Conservation (phyloP, 768 basidiomycete genomes). For the Lyophyllum shimeji region DNA sequence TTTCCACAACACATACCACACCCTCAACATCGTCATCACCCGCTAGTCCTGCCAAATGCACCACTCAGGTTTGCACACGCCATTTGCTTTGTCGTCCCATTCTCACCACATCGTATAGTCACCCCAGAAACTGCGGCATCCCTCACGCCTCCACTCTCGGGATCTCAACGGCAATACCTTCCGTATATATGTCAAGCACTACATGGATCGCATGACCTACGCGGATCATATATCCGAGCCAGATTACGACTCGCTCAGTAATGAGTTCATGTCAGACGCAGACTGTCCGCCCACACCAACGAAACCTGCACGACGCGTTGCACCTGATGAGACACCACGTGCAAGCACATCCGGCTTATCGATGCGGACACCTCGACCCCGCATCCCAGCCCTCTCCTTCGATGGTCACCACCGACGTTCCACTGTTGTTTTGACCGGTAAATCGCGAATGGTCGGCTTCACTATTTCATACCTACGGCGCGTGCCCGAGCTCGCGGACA, state of each 20-base stretch:
- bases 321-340: constrained; percentile 24
- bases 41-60: constrained; percentile 29
- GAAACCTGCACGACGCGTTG: constrained; percentile 2
- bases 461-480: constrained; percentile 76
- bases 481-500: constrained; percentile 66
- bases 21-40: constrained; percentile 14
- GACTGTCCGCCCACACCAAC: constrained; percentile 9
- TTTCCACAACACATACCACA: constrained; percentile 14
- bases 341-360: constrained; percentile 8
- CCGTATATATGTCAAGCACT: constrained; percentile 75
- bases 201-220: constrained; percentile 60
- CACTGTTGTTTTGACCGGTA: neutral
- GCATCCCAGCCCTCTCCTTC: constrained; percentile 11
- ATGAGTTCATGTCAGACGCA: neutral
- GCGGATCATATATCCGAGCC: constrained; percentile 4
- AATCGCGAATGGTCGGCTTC: constrained; percentile 43
- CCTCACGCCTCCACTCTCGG: constrained; percentile 61
- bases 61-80: constrained; percentile 3
- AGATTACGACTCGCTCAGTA: constrained; percentile 8
- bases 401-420: neutral
- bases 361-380: constrained; percentile 26
- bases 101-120: constrained; percentile 21
- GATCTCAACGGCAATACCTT: constrained; percentile 75
- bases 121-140: constrained; percentile 64
- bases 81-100: neutral